phyloP scores from a whole-genome alignment of 73 alveolate genomes.

The Urostyla sp. region DNA sequence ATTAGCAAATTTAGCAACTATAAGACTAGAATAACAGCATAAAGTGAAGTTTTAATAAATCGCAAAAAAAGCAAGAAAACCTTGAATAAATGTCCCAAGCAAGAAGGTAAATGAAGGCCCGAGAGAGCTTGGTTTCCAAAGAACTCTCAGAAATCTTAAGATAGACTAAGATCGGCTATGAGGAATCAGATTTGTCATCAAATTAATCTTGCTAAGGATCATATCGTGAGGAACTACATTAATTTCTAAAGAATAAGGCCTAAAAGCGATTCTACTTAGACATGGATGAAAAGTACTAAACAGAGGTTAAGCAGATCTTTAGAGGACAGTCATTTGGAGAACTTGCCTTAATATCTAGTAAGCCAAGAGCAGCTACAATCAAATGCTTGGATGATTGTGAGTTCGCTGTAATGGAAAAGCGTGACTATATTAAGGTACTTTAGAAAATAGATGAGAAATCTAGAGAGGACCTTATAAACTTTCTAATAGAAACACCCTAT shows the following conservation, averaged over 20 bases:
- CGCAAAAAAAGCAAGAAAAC: not conserved
- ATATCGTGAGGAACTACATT: too few species aligned
- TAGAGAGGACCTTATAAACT: conserved; percentile 12
- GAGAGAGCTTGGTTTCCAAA: too few species aligned
- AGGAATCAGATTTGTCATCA: too few species aligned
- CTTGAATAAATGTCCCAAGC: not conserved
- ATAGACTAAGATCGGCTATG: not conserved
- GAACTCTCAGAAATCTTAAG: not conserved
- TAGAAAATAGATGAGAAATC: conserved; percentile 27
- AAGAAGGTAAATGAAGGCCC: not conserved
- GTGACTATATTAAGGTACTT: conserved; percentile 38
- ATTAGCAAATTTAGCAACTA: not conserved
- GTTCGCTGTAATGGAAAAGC: conserved; percentile 56
- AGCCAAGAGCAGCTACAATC: conserved; percentile 69
- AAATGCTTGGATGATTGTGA: conserved; percentile 52
- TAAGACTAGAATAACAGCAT: not conserved
- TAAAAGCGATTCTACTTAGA: too few species aligned
- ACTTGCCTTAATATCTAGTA: conserved; percentile 41
- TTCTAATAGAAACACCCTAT: conserved; percentile 17
- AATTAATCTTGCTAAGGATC: too few species aligned
- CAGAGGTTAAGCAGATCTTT: too few species aligned
- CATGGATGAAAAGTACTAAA: too few species aligned
- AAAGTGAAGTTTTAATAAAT: not conserved
- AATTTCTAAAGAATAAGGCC: too few species aligned
- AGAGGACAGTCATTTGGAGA: conserved; percentile 66